These are phyloP conservation scores for Xylariaceae sp. DNA, from an alignment of 2,329 filamentous ascomycete genomes.

Conservation along the genomic window DNA sequence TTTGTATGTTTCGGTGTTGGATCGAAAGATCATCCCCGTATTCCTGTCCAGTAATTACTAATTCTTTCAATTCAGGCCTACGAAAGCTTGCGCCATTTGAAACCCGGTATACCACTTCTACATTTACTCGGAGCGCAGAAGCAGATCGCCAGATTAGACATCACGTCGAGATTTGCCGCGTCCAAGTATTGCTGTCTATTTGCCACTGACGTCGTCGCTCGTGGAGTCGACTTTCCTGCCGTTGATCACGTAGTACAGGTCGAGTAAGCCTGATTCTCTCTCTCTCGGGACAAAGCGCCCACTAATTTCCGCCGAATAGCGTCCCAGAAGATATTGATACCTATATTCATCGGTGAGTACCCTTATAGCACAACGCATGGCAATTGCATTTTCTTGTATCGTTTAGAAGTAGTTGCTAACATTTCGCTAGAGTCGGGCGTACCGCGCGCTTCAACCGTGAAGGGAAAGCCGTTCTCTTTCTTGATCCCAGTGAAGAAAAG, in stretches of 20 bases:
- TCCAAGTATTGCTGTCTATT: constrained; percentile 86
- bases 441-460: constrained; percentile 66
- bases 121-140: constrained; percentile 76
- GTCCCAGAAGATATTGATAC: constrained; percentile 96
- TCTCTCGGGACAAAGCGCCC: too few species aligned
- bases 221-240: constrained; percentile 91
- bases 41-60: background rate
- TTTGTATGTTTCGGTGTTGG: constrained; percentile 43
- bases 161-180: constrained; percentile 76
- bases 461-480: constrained; percentile 82
- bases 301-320: constrained; percentile 10
- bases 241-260: constrained; percentile 99
- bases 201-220: constrained; percentile 89
- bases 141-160: constrained; percentile 81
- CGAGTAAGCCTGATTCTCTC: constrained; percentile 55
- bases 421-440: constrained; percentile 11
- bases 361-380: constrained; percentile 79
- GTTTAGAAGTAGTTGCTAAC: background rate
- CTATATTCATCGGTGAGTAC: constrained; percentile 93
- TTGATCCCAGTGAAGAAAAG: constrained; percentile 86
- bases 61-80: constrained; percentile 48
- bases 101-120: constrained; percentile 87
- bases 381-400: background rate
- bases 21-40: background rate
- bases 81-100: constrained; percentile 86